Percentiles rank a stretch among this genome's conserved stretches.
These are phyloP conservation scores for Beauveria australis DNA, from an alignment of 2,329 filamentous ascomycete genomes.

Conservation along the genomic window DNA sequence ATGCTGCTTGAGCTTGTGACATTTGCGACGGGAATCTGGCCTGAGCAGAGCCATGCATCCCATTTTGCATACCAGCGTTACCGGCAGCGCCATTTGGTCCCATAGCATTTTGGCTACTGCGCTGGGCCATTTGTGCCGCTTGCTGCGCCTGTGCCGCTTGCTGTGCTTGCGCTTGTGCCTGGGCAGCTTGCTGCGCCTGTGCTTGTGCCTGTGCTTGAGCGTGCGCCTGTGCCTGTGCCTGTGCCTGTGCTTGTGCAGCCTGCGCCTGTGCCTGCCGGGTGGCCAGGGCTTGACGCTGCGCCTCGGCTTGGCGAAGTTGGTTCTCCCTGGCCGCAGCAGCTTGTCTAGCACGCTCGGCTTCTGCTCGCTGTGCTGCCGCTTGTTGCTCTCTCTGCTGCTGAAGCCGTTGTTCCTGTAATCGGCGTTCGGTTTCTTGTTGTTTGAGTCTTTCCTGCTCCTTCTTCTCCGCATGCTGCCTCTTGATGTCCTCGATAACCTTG, in stretches of 20 bases:
- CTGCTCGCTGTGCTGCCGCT: constrained; percentile 31
- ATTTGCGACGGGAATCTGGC: constrained; percentile 46
- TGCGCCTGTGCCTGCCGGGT: constrained; percentile 21
- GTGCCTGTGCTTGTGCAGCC: constrained; percentile 19
- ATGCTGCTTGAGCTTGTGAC: constrained; percentile 50
- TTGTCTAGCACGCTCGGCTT: constrained; percentile 33
- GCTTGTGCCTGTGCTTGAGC: constrained; percentile 14
- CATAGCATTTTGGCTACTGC: constrained; percentile 29
- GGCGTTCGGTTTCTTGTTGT: constrained; percentile 51
- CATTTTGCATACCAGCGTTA: constrained; percentile 28
- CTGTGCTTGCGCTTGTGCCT: constrained; percentile 11
- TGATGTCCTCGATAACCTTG: constrained; percentile 83
- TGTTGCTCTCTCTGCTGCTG: constrained; percentile 39
- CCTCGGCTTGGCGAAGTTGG: constrained; percentile 29
- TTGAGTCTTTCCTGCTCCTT: constrained; percentile 67
- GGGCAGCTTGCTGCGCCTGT: not conserved
- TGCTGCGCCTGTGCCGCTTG: constrained; percentile 14
- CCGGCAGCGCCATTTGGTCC: constrained; percentile 28
- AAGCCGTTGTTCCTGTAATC: constrained; percentile 38
- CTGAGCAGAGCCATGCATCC: constrained; percentile 28
- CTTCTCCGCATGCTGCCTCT: constrained; percentile 66
- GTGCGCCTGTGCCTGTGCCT: constrained; percentile 24
- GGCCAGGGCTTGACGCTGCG: constrained; percentile 26
- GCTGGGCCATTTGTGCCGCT: constrained; percentile 21
- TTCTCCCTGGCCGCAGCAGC: constrained; percentile 28